Percentiles rank a stretch among this genome's conserved stretches.
Evolutionary conservation across 805 yeast genomes (phyloP).

Genomic region (Ogataea parapolymorpha): DNA sequence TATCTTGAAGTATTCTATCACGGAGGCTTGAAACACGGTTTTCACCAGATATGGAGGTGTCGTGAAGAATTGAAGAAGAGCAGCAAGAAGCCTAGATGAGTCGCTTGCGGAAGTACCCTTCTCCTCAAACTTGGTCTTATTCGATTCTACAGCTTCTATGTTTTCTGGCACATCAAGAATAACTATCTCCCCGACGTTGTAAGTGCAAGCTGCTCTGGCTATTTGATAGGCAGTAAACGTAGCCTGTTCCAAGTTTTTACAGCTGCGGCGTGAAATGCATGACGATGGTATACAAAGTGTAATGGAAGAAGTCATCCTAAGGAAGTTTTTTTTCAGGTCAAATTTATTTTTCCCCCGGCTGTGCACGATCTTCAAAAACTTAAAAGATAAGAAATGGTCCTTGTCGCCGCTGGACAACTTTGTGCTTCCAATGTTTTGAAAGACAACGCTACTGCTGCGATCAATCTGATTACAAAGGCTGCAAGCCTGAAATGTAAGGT

Average conservation of each 20-base stretch:
- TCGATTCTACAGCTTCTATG: conserved; percentile 22
- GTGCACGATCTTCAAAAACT: neutral
- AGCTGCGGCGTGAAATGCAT: conserved; percentile 50
- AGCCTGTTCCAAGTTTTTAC: conserved; percentile 66
- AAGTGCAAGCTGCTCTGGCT: conserved; percentile 69
- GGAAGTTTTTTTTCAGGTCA: neutral
- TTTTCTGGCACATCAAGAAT: conserved; percentile 51
- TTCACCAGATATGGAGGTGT: conserved; percentile 81
- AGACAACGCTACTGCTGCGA: conserved; percentile 58
- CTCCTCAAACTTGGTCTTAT: conserved; percentile 34
- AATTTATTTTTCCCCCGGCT: neutral
- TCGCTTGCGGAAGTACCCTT: conserved; percentile 7
- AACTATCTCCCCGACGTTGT: conserved; percentile 70
- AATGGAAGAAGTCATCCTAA: conserved; percentile 5
- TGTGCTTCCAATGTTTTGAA: conserved; percentile 65
- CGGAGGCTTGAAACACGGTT: conserved; percentile 50
- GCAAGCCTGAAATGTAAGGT: conserved; percentile 57
- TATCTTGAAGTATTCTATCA: conserved; percentile 46
- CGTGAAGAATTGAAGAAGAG: conserved; percentile 71
- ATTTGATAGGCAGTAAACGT: conserved; percentile 74
- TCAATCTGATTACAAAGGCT: conserved; percentile 61
- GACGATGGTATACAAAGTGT: conserved; percentile 75
- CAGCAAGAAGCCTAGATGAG: conserved; percentile 53
- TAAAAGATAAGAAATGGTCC: conserved; percentile 40
- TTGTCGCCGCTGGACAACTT: conserved; percentile 83